Base-by-base conservation (phyloP, 164 flowering plant genomes). In the Platanus orientalis region DNA sequence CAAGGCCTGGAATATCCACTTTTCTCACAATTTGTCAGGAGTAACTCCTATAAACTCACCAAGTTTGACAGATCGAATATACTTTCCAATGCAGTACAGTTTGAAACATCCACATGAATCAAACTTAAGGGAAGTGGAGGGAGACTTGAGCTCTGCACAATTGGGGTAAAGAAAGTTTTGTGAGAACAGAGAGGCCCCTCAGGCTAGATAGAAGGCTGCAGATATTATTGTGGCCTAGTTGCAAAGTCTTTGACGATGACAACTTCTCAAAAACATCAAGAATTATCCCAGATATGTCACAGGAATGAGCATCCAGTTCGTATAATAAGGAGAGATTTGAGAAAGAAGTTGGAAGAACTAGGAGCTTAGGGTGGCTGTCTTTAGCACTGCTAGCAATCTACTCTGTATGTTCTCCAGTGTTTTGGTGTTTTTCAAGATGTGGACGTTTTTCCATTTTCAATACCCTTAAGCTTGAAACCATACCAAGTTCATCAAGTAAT, bases 121-220 rank as follows among this genome's bases (percentile, higher is more conserved):
- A 80, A 73, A 51, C 73, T 75, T 28, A 78, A 71, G 24, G 84
- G 84, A 55, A 80, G 78, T 9, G 69, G 75, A 51, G 83, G 83
- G 25, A 80, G 61, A 61, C 53, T 51, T 66, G 5, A 80, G 76
- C 61, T 75, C 51, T 26, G 51, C 26, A 32, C 81, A 80, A 39
- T 73, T n/a, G 51, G 19, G 67, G 20, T 32, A 80, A 58, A 0
- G 27, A 2, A 7, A 80, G 75, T 39, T 64, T 32, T 63, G 63
- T 75, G 13, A 80, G 76, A 48, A 59, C 1, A 2, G 63, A 64
- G 16, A 75, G 73, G 25, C 81, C 78, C 51, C 52, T 62, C 64
- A 77, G 47, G n/a, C n/a, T n/a, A n/a, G n/a, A n/a, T n/a, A n/a
- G n/a, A n/a, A n/a, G n/a, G n/a, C n/a, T n/a, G n/a, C n/a, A n/a